Percentiles rank a stretch among this genome's conserved stretches.
Evolutionary conservation across 129 eudicot species (phyloP).

Genomic region (Saposhnikovia divaricata): DNA sequence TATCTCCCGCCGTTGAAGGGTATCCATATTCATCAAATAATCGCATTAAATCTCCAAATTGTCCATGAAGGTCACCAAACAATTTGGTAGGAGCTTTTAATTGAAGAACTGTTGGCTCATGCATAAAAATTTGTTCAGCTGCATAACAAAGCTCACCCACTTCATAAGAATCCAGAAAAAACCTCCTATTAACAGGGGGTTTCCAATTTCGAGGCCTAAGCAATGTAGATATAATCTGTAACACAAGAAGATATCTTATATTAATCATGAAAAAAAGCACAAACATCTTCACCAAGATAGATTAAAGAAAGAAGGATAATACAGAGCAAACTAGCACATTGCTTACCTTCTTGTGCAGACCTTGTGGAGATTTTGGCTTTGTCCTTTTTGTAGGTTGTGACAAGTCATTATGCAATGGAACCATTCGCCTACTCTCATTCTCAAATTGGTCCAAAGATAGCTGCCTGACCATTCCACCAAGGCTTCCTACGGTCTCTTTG

Average conservation of each 20-base stretch:
- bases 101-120: slow-evolving; percentile 92
- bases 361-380: slow-evolving; percentile 92
- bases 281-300: neutral
- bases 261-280: neutral
- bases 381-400: slow-evolving; percentile 53
- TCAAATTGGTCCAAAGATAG: slow-evolving; percentile 94
- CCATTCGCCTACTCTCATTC: slow-evolving; percentile 93
- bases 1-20: slow-evolving; percentile 97
- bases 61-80: slow-evolving; percentile 98
- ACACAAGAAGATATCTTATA: slow-evolving; percentile 9
- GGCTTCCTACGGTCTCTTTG: slow-evolving; percentile 86
- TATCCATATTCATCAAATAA: slow-evolving; percentile 95
- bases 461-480: slow-evolving; percentile 94
- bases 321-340: neutral
- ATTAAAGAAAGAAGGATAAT: neutral
- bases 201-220: slow-evolving; percentile 97
- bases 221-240: slow-evolving; percentile 73
- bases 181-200: slow-evolving; percentile 81
- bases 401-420: slow-evolving; percentile 64
- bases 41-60: slow-evolving; percentile 97
- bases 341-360: slow-evolving; percentile 88
- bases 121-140: slow-evolving; percentile 96
- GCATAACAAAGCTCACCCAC: slow-evolving; percentile 98
- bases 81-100: slow-evolving; percentile 92
- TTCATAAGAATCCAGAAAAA: slow-evolving; percentile 93